Percentiles rank a stretch among this genome's conserved stretches.
phyloP scores from a whole-genome alignment of 1,284 basidiomycete species.

The Trichosporon ovoides region DNA sequence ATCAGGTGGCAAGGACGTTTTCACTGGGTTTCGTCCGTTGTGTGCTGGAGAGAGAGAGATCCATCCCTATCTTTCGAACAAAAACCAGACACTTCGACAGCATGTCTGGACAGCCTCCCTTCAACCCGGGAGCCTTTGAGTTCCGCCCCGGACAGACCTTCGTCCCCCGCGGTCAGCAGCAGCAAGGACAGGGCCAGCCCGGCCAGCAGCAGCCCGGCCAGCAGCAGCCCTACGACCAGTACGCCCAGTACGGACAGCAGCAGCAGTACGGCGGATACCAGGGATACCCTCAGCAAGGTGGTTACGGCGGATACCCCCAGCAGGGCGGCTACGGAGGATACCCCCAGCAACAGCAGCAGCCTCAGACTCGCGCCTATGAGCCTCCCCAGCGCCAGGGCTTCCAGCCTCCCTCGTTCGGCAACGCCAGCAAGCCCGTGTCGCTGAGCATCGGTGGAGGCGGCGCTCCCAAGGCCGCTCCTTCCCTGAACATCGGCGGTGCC shows the following conservation, averaged over 20 bases:
- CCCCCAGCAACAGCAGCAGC: conserved; percentile 28
- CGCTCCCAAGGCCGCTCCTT: conserved; percentile 26
- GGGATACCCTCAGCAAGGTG: conserved; percentile 14
- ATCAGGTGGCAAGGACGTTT: conserved; percentile 4
- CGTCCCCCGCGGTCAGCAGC: conserved; percentile 39
- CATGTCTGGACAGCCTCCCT: conserved; percentile 49
- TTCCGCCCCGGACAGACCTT: conserved; percentile 61
- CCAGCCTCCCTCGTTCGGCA: conserved; percentile 37
- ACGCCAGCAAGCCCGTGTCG: conserved; percentile 36
- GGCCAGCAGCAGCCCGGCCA: too few species aligned
- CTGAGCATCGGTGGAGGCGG: conserved; percentile 35
- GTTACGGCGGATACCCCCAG: conserved; percentile 25
- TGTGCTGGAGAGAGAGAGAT: conserved; percentile 1
- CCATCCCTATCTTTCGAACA: not conserved
- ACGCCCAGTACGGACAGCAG: conserved; percentile 37
- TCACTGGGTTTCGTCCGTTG: not conserved
- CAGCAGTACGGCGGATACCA: conserved; percentile 22
- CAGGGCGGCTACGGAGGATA: conserved; percentile 26
- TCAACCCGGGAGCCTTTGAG: conserved; percentile 75
- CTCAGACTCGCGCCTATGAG: conserved; percentile 21
- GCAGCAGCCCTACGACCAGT: conserved; percentile 33
- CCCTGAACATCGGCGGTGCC: conserved; percentile 35
- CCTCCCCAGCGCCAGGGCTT: conserved; percentile 39
- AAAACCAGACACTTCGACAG: conserved; percentile 20
- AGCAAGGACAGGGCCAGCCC: conserved; percentile 24